A percentile compares a stretch with the other conserved stretches of the same genome.
These are phyloP conservation scores for Puccinia novopanici DNA, from an alignment of 1,284 basidiomycete genomes.

Conservation along the genomic window DNA sequence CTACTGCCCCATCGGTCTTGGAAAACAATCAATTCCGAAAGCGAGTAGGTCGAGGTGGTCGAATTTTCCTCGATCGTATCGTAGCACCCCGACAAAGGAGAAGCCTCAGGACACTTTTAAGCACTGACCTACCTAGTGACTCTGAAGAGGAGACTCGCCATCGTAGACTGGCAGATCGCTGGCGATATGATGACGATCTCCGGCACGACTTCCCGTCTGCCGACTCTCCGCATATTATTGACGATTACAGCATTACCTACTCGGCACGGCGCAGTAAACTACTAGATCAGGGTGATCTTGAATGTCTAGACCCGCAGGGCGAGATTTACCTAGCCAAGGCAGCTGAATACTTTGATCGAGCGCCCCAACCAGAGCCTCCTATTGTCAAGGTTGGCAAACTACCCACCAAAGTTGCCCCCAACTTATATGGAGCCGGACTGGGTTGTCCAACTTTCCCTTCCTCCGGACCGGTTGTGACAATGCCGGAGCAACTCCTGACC, in stretches of 20 bases:
- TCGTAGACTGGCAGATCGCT: slow-evolving; percentile 66
- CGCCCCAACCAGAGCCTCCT: slow-evolving; percentile 25
- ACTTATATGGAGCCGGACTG: slow-evolving; percentile 20
- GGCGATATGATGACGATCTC: slow-evolving; percentile 67
- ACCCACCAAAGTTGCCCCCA: slow-evolving; percentile 30
- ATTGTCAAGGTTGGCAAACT: slow-evolving; percentile 47
- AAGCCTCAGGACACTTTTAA: slow-evolving; percentile 49
- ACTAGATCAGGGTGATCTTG: slow-evolving; percentile 30
- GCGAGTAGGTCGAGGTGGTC: slow-evolving; percentile 77
- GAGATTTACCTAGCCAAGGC: slow-evolving; percentile 38
- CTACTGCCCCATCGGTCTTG: slow-evolving; percentile 53
- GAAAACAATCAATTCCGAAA: slow-evolving; percentile 65
- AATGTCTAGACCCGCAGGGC: slow-evolving; percentile 31
- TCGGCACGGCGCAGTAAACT: slow-evolving; percentile 31
- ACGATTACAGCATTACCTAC: slow-evolving; percentile 41
- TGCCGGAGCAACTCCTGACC: slow-evolving; percentile 29
- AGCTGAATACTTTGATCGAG: slow-evolving; percentile 43
- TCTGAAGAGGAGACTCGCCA: slow-evolving; percentile 58
- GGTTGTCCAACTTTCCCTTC: slow-evolving; percentile 18
- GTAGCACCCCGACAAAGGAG: slow-evolving; percentile 59
- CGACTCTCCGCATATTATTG: slow-evolving; percentile 40
- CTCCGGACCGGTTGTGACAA: slow-evolving; percentile 2
- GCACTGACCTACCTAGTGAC: slow-evolving; percentile 53
- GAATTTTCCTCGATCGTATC: slow-evolving; percentile 75
- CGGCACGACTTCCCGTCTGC: slow-evolving; percentile 34